Evolutionary conservation across 257 asterid species (phyloP), one percentile per base, ranked within the genome.

Genomic region (Sherardia arvensis): DNA sequence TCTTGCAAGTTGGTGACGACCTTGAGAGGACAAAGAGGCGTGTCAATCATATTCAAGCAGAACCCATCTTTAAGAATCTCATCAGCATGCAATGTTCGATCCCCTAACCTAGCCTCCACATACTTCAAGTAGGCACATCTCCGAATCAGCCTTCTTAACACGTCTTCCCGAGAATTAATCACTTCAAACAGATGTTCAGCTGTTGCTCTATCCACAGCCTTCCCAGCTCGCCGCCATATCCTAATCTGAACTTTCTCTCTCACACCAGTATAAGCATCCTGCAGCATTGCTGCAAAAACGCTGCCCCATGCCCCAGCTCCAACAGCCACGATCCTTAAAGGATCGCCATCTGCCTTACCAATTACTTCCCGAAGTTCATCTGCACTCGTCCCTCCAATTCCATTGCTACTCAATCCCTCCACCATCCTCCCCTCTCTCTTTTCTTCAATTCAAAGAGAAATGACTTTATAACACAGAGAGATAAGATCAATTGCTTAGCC

Each of bases 251-350:
- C 77, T 73, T 90, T 90, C 8, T 87, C 91, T 0, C 94, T 83
- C 58, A 80, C 79, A 38, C 72, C 83, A 28, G 95, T 87, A 34
- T 85, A 90, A 64, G 83, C 83, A 72, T 87, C 97, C 70, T 90
- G 95, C 66, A 90, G 84, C 80, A 90, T 68, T 28, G 97, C 94
- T 7, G 85, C 83, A 71, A 90, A 90, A 14, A 87, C 94, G 62
- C 90, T 83, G 15, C 97, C 97, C 97, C 97, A 90, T 17, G 95
- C 97, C 43, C 97, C 97, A 10, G 90, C 95, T 12, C 97, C 95
- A 3, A 85, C 82, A 9, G 95, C 89, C 40, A 85, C 97, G 38
- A 90, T 87, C 73, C 83, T 85, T 63, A 90, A 65, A 34, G 80
- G 78, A 53, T 90, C 97, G 43, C 81, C 85, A 45, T 87, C 82